Base-by-base conservation (phyloP, 148 eudicot species). In the Rhododendron ferrugineum region DNA sequence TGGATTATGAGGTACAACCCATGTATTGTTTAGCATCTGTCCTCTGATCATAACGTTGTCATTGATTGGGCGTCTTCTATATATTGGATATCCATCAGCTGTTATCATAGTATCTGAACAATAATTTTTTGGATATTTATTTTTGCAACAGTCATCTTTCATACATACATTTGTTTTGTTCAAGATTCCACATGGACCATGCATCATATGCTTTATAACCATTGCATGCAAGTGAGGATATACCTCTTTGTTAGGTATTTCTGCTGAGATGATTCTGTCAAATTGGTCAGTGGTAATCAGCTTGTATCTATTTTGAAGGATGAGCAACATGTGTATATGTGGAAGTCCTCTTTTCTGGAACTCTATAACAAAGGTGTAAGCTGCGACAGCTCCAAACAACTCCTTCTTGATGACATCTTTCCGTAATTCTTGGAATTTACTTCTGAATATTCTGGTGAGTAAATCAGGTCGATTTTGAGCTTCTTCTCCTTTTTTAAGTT, bases 41-140 rank as follows among this genome's bases (percentile, higher is more conserved):
- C 56, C 56, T 13, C 20, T 2, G 0, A 52, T 20, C 56, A 52
- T 13, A 2, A 52, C 20, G 1, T 14, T 0, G 2, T 52, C 11
- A 13, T 52, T 14, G 18, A 3, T 15, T 52, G 11, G 18, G 0
- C 47, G 10, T 58, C n/a, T 58, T 16, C 23, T 58, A 2, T 58
- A 58, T 0, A 58, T 0, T 18, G n/a, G 66, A 18, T 58, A 58
- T 0, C 66, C 66, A 22, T 58, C 6, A 16, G 1, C 66, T 3
- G 1, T 2, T 2, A 58, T 0, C 2, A 6, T 20, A 0, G 22
- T 58, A 0, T 16, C 6, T 2, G 1, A 0, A 0, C 5, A 3
- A 49, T 49, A 49, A 0, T 49, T 10, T 1, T 11, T 10, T 9
- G 52, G 52, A 11, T 49, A 49, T 2, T 58, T 1, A 6, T 58